These are phyloP conservation scores for Podospora tetraspora DNA, from an alignment of 495 filamentous ascomycete species.

Conservation along the genomic window DNA sequence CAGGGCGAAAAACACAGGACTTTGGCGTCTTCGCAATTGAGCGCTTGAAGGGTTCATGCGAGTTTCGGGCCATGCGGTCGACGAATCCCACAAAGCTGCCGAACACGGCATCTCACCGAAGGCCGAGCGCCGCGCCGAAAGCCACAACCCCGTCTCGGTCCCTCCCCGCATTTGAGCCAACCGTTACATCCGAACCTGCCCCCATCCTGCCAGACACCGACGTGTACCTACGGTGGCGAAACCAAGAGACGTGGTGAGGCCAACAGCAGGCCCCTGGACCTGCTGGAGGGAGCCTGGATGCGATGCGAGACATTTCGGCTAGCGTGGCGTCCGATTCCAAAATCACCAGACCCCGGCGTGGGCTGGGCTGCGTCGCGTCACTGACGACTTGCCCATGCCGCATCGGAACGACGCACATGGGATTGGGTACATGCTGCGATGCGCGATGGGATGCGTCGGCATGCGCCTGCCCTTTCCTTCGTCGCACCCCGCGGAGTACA, in stretches of 20 bases:
- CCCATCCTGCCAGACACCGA: background rate
- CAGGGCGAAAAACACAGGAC: background rate
- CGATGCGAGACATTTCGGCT: background rate
- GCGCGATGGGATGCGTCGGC: background rate
- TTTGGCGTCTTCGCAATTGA: background rate
- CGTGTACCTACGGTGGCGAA: background rate
- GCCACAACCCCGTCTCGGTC: slow-evolving; percentile 1
- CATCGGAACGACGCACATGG: background rate
- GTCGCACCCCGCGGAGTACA: background rate
- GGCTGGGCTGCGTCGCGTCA: background rate
- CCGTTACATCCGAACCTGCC: background rate
- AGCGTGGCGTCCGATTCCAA: background rate
- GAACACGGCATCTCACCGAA: slow-evolving; percentile 6
- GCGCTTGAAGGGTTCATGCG: background rate
- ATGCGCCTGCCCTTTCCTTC: background rate
- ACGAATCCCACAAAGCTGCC: background rate
- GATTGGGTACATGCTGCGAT: background rate
- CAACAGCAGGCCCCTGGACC: background rate
- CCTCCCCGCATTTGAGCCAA: slow-evolving; percentile 9
- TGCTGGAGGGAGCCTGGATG: background rate
- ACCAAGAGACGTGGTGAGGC: background rate
- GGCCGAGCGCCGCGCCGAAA: slow-evolving; percentile 4
- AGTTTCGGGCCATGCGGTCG: background rate
- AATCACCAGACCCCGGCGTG: background rate
- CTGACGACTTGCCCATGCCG: background rate